Base-by-base conservation (phyloP, 2,329 filamentous ascomycete genomes). In the Clarireedia paspali region DNA sequence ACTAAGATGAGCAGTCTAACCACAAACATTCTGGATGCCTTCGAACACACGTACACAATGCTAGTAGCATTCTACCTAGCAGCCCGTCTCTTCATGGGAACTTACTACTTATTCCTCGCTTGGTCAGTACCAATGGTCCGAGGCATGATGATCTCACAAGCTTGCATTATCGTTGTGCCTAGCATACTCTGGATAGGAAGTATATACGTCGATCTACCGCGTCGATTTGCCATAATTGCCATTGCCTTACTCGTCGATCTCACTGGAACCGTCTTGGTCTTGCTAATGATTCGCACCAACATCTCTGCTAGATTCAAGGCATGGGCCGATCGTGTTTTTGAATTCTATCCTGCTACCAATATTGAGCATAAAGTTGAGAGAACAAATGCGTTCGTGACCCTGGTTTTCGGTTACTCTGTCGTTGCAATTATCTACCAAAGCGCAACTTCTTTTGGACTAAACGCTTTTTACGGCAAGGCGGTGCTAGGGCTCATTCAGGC, bases 321-420 rank as follows among this genome's bases (percentile, higher is more conserved):
- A 12, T 66, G 63, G 63, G 7, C 60, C 0, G 63, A 65, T 9
- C 64, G 68, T 5, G 66, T 72, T 4, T 81, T 83, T 56, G 81
- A 84, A 59, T 84, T 84, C 66, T 78, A 75, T 53, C 83, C 81
- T 2, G 81, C 79, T 0, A 72, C 81, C 47, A 86, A 84, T 61
- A 86, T 86, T 60, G 83, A 86, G 68, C 83, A 87, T 67, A 77
- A 80, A 54, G 80, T 82, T 4, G 83, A 85, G 67, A 73, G 83
- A 6, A 85, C 79, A 30, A 81, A 80, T 56, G 82, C 82, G 0
- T 87, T 86, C 63, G 80, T 85, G 0, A 79, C 81, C 0, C 71
- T 86, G 2, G 82, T 87, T 1, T 80, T 86, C 61, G 83, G 83
- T 15, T 85, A 84, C 61, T 81, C 77, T 1, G 82, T 86, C 24